Evolutionary conservation across 164 flowering plant species (phyloP).

Genomic region (Dillenia suffruticosa): DNA sequence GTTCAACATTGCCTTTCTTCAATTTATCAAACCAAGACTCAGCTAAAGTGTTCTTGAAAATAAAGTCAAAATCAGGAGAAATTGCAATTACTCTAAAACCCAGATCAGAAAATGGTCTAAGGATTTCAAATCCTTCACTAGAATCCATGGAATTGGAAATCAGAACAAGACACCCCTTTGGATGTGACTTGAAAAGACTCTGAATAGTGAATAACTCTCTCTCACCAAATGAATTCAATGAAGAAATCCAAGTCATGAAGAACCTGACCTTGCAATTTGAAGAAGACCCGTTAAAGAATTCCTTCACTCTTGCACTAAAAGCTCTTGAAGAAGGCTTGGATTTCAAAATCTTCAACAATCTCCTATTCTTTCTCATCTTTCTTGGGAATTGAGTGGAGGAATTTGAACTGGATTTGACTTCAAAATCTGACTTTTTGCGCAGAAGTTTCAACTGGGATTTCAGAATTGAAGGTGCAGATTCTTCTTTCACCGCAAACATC

Average conservation of each 20-base stretch:
- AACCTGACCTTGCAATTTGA: slow-evolving; percentile 46
- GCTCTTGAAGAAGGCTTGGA: slow-evolving; percentile 10
- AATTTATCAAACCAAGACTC: slow-evolving; percentile 53
- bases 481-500: slow-evolving; percentile 40
- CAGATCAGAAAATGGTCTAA: slow-evolving; percentile 42
- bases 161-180: slow-evolving; percentile 63
- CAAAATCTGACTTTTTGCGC: slow-evolving; percentile 11
- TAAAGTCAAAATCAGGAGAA: slow-evolving; percentile 55
- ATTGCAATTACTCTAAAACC: slow-evolving; percentile 54
- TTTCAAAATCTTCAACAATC: slow-evolving; percentile 13
- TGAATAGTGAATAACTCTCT: slow-evolving; percentile 54
- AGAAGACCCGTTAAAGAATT: slow-evolving; percentile 33
- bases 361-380: slow-evolving; percentile 7
- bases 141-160: slow-evolving; percentile 71
- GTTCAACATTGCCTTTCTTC: slow-evolving; percentile 48
- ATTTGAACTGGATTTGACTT: not conserved
- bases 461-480: slow-evolving; percentile 23
- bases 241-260: slow-evolving; percentile 93
- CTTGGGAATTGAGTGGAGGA: slow-evolving; percentile 11
- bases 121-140: slow-evolving; percentile 25
- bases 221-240: slow-evolving; percentile 47
- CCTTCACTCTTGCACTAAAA: slow-evolving; percentile 36
- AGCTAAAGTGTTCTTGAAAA: slow-evolving; percentile 59
- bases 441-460: slow-evolving; percentile 26
- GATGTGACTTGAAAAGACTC: slow-evolving; percentile 73